These are phyloP conservation scores for Aspergillus carbonarius DNA, from an alignment of 2,329 filamentous ascomycete genomes.

Conservation along the genomic window DNA sequence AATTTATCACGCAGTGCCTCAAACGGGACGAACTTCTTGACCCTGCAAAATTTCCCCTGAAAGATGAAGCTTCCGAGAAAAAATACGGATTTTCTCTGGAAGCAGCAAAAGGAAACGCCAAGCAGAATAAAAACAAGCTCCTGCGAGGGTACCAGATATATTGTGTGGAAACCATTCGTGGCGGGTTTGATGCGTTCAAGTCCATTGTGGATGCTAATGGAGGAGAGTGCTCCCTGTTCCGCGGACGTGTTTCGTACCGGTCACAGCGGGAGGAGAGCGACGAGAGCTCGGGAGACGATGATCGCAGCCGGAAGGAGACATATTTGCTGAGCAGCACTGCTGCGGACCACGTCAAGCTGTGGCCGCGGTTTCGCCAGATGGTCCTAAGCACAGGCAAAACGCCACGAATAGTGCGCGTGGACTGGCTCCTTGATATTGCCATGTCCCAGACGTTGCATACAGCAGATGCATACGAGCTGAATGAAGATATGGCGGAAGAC, in stretches of 20 bases:
- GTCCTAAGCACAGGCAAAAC: constrained; percentile 75
- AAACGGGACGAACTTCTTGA: constrained; percentile 65
- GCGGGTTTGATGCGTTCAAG: constrained; percentile 80
- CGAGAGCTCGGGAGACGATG: constrained; percentile 58
- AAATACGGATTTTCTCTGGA: constrained; percentile 68
- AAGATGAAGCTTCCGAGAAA: constrained; percentile 71
- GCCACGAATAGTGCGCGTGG: constrained; percentile 75
- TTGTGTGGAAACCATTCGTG: constrained; percentile 75
- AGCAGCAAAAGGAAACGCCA: constrained; percentile 68
- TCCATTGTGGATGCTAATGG: constrained; percentile 87
- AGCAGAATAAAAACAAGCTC: constrained; percentile 72
- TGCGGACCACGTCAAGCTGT: constrained; percentile 69
- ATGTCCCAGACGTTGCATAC: constrained; percentile 82
- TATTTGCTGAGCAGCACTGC: constrained; percentile 75
- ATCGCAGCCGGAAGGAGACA: constrained; percentile 66
- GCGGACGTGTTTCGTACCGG: constrained; percentile 68
- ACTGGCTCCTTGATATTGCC: constrained; percentile 87
- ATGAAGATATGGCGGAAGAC: constrained; percentile 32
- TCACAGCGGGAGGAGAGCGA: constrained; percentile 53
- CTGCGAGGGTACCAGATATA: constrained; percentile 77
- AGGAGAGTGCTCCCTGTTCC: constrained; percentile 75
- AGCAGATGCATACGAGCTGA: constrained; percentile 59
- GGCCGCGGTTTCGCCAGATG: constrained; percentile 77
- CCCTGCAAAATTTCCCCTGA: constrained; percentile 64
- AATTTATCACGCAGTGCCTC: constrained; percentile 76